Evolutionary conservation across 2,329 filamentous ascomycete genomes (phyloP).

Genomic region (Graphilbum fragrans): DNA sequence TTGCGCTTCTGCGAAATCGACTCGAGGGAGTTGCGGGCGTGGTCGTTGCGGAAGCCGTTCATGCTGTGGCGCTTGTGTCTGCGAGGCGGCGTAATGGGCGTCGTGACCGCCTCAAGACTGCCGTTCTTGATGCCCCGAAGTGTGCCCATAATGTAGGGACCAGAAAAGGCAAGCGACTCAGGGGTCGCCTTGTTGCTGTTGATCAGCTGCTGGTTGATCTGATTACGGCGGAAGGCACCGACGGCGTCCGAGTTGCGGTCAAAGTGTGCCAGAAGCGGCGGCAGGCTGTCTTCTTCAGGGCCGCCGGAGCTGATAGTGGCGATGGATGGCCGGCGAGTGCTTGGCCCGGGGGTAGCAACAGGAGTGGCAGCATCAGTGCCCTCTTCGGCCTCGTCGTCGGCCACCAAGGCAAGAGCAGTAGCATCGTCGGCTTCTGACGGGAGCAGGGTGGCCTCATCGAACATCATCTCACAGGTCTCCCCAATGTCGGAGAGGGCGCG

Average conservation of each 20-base stretch:
- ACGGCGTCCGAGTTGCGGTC: constrained; percentile 56
- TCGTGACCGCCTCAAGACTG: constrained; percentile 51
- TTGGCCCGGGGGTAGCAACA: neutral
- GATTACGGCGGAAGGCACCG: constrained; percentile 64
- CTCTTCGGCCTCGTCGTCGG: constrained; percentile 26
- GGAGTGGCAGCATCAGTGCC: constrained; percentile 23
- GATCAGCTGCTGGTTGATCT: constrained; percentile 49
- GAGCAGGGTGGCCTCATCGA: constrained; percentile 1
- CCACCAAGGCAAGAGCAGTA: neutral
- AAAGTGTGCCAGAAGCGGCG: constrained; percentile 52
- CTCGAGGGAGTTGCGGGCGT: constrained; percentile 37
- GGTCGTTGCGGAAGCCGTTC: constrained; percentile 18
- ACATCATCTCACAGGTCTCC: constrained; percentile 2
- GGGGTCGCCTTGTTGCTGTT: constrained; percentile 47
- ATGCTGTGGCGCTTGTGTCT: constrained; percentile 34
- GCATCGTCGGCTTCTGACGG: constrained; percentile 3
- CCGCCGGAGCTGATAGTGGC: constrained; percentile 27
- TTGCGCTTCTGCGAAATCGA: constrained; percentile 41
- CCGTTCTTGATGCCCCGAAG: constrained; percentile 53
- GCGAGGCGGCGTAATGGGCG: constrained; percentile 56
- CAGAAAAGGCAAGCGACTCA: constrained; percentile 50
- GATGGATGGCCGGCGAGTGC: constrained; percentile 8
- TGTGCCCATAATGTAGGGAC: constrained; percentile 46
- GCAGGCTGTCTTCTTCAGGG: constrained; percentile 29
- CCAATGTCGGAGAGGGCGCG: constrained; percentile 19